A percentile compares a stretch with the other conserved stretches of the same genome.
phyloP scores from a whole-genome alignment of 2,329 filamentous ascomycete genomes.

The Cadophora gregata region DNA sequence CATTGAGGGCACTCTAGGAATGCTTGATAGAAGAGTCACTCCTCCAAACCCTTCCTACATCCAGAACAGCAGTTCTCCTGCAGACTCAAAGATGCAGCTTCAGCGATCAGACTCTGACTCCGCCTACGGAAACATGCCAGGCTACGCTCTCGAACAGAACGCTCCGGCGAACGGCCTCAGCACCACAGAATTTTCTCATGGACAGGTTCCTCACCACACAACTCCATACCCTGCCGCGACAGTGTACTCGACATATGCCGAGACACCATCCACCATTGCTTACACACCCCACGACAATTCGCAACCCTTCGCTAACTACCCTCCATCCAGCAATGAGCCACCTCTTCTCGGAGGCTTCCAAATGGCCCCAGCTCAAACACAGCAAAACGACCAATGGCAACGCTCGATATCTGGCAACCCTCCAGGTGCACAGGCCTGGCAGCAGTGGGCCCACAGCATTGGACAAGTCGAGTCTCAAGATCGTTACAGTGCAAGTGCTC shows the following conservation, averaged over 20 bases:
- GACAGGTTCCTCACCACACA: conserved; percentile 36
- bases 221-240: conserved; percentile 43
- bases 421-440: conserved; percentile 42
- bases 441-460: conserved; percentile 42
- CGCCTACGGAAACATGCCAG: conserved; percentile 19
- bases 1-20: conserved; percentile 53
- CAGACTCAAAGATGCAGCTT: conserved; percentile 24
- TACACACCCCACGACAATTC: conserved; percentile 37
- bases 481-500: conserved; percentile 41
- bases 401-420: conserved; percentile 29
- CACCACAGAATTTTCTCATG: conserved; percentile 27
- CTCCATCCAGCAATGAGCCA: conserved; percentile 29
- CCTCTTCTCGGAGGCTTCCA: conserved; percentile 40
- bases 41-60: conserved; percentile 46
- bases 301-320: conserved; percentile 31
- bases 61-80: background rate
- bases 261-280: conserved; percentile 31
- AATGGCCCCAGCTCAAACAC: conserved; percentile 44
- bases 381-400: conserved; percentile 38
- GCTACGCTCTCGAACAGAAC: conserved; percentile 27
- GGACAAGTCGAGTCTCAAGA: conserved; percentile 43
- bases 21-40: conserved; percentile 50
- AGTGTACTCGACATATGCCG: conserved; percentile 41
- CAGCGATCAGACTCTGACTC: conserved; percentile 14
- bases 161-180: conserved; percentile 23